Percentiles rank a stretch among this genome's conserved stretches.
phyloP scores from a whole-genome alignment of 768 basidiomycete genomes.

The Rhodocollybia butyracea region DNA sequence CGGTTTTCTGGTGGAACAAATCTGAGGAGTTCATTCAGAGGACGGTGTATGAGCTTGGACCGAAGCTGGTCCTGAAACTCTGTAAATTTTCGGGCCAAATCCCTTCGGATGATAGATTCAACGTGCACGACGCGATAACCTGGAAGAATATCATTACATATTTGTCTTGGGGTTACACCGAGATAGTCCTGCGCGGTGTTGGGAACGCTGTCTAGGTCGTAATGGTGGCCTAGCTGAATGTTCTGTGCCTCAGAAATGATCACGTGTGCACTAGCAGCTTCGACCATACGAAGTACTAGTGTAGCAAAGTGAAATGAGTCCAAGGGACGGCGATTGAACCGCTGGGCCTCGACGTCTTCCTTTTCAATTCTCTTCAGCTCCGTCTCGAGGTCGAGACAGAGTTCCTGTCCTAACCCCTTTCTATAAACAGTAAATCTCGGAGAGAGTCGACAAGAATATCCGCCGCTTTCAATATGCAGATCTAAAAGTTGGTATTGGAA shows the following conservation, averaged over 20 bases:
- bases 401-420: background rate
- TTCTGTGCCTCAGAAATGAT: background rate
- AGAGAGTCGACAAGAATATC: conserved; percentile 1
- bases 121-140: conserved; percentile 9
- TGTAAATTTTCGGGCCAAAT: background rate
- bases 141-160: conserved; percentile 8
- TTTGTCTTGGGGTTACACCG: conserved; percentile 6
- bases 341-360: conserved; percentile 2
- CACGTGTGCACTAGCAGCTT: background rate
- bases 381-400: background rate
- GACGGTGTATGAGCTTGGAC: background rate
- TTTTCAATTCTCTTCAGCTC: conserved; percentile 1
- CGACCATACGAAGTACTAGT: conserved; percentile 9
- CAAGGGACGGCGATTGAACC: background rate
- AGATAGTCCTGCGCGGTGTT: conserved; percentile 8
- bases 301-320: conserved; percentile 6
- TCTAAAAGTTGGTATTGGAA: background rate
- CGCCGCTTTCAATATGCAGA: conserved; percentile 1
- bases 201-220: background rate
- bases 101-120: conserved; percentile 9
- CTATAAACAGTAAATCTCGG: background rate
- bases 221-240: background rate
- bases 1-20: conserved; percentile 2
- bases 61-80: background rate
- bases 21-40: background rate